Conservation (phyloP, 176 grass and related monocot species). For the Ensete ventricosum region DNA sequence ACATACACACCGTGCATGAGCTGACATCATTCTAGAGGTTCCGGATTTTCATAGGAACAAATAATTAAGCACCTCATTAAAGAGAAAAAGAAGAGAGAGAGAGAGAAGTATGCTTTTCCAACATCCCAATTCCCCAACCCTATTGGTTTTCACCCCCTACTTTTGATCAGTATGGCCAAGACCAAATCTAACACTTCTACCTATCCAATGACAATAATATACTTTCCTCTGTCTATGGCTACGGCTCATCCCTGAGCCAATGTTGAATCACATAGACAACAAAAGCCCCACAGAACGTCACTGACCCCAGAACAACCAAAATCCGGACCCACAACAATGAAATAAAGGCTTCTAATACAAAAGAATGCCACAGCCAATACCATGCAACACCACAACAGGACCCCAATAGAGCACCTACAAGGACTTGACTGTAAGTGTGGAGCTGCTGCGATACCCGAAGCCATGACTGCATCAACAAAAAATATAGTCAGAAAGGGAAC, state of each 20-base stretch:
- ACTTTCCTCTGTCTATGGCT: neutral
- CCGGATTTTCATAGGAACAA: too few species aligned
- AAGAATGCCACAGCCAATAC: conserved; percentile 63
- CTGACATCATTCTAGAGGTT: too few species aligned
- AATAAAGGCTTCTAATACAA: conserved; percentile 41
- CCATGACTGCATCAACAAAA: conserved; percentile 52
- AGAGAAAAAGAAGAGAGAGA: too few species aligned
- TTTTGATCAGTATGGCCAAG: too few species aligned
- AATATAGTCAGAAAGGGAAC: neutral
- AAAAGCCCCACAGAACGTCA: conserved; percentile 29
- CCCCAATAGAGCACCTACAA: conserved; percentile 55
- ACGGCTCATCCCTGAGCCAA: conserved; percentile 46
- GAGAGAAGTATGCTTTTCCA: too few species aligned
- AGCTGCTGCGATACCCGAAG: conserved; percentile 65
- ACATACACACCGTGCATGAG: too few species aligned
- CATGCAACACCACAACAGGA: conserved; percentile 32
- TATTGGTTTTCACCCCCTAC: too few species aligned
- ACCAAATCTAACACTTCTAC: too few species aligned
- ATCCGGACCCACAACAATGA: conserved; percentile 40
- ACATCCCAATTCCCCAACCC: too few species aligned
- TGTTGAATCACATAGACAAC: conserved; percentile 35
- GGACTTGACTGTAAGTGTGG: conserved; percentile 67
- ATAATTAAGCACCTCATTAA: too few species aligned
- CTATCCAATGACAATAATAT: too few species aligned
- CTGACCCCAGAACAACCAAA: conserved; percentile 36